Percentiles rank a stretch among this genome's conserved stretches.
Evolutionary conservation across 768 basidiomycete species (phyloP).

Genomic region (Auricularia sp.): DNA sequence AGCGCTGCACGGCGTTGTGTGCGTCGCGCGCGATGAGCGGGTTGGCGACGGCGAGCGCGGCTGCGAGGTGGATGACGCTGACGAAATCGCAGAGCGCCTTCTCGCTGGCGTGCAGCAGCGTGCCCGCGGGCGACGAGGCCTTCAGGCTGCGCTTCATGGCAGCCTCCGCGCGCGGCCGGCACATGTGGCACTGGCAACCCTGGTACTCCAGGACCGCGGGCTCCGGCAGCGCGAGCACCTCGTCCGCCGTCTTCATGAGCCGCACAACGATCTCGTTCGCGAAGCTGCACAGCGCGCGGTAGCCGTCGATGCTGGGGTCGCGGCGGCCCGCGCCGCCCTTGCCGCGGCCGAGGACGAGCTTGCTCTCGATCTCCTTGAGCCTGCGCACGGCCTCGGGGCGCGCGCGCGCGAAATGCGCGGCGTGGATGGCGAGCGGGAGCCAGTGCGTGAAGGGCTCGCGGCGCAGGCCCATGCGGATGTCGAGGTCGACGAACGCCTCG

Average conservation of each 20-base stretch:
- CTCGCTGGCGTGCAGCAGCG: neutral
- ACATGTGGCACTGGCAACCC: neutral
- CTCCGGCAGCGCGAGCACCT: neutral
- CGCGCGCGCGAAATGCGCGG: neutral
- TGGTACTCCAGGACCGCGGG: neutral
- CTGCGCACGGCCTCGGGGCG: neutral
- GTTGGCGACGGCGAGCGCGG: neutral
- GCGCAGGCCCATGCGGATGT: neutral
- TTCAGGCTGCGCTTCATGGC: neutral
- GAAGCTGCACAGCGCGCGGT: constrained; percentile 3
- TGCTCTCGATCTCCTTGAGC: neutral
- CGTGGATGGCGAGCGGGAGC: constrained; percentile 1
- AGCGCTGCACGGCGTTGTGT: neutral
- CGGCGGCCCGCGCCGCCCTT: neutral
- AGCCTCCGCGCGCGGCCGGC: neutral
- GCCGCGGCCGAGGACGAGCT: neutral
- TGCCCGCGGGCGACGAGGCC: neutral
- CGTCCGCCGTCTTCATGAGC: constrained; percentile 1
- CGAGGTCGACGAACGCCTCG: neutral
- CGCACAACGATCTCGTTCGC: constrained; percentile 1
- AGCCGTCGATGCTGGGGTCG: neutral
- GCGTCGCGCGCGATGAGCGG: neutral
- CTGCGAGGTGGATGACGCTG: neutral
- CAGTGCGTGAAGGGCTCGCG: constrained; percentile 2
- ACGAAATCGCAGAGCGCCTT: neutral